Evolutionary conservation across 805 yeast species (phyloP).

Genomic region (Starmerella davenportii): DNA sequence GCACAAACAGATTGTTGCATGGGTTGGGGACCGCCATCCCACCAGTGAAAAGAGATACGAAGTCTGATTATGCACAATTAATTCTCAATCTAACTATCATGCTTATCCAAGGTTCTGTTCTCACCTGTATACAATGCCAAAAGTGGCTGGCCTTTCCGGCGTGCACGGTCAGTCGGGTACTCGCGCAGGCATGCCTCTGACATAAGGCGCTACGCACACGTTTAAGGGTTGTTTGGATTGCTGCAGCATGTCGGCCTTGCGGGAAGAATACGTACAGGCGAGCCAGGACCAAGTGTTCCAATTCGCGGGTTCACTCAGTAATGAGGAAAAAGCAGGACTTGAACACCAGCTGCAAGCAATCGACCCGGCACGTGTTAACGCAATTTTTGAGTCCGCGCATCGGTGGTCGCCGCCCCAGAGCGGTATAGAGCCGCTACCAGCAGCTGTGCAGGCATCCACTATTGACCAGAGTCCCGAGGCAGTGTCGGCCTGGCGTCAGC

Average conservation of each 20-base stretch:
- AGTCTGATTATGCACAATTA: too few relatives aligned
- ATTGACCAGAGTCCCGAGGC: slow-evolving; percentile 17
- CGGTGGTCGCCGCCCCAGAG: slow-evolving; percentile 10
- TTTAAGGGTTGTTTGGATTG: neutral
- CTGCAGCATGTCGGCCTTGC: slow-evolving; percentile 1
- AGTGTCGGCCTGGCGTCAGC: slow-evolving; percentile 26
- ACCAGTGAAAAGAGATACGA: too few relatives aligned
- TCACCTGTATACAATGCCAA: too few relatives aligned
- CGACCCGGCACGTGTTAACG: slow-evolving; percentile 23
- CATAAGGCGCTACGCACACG: neutral
- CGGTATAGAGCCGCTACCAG: slow-evolving; percentile 20
- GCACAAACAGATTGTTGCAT: too few relatives aligned
- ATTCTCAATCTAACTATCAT: too few relatives aligned
- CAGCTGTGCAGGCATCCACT: slow-evolving; percentile 19
- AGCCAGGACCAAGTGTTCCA: slow-evolving; percentile 28
- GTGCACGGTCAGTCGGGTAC: too few relatives aligned
- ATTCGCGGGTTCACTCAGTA: slow-evolving; percentile 22
- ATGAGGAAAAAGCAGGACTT: slow-evolving; percentile 17
- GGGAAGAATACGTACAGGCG: slow-evolving; percentile 19
- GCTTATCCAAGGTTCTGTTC: too few relatives aligned
- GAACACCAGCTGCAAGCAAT: slow-evolving; percentile 22
- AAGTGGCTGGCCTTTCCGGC: too few relatives aligned
- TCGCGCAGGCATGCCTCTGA: too few relatives aligned
- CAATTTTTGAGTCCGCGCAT: slow-evolving; percentile 16
- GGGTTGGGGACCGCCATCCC: too few relatives aligned